A percentile compares a stretch with the other conserved stretches of the same genome.
Evolutionary conservation across 345 rosid genomes (phyloP).

Genomic region (Aquilaria sinensis): DNA sequence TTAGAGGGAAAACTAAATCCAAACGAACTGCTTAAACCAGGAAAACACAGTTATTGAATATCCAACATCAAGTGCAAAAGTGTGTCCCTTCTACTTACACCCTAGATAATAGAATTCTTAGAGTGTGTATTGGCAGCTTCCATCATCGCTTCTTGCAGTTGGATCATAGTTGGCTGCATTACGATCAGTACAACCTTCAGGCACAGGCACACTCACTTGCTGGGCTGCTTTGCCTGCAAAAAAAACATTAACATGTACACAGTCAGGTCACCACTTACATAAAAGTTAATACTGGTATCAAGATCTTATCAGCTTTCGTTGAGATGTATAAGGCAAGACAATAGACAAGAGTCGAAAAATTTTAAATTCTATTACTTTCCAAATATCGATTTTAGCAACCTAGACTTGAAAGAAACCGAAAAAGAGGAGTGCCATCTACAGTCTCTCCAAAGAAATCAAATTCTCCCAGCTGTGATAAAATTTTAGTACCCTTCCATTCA

Average conservation of each 20-base stretch:
- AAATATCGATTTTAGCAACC: no score
- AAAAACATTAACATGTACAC: background rate
- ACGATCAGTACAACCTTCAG: conserved; percentile 87
- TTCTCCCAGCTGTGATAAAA: no score
- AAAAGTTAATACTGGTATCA: no score
- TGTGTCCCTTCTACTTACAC: background rate
- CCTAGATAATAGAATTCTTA: conserved; percentile 15
- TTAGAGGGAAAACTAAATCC: background rate
- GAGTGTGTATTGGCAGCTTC: conserved; percentile 53
- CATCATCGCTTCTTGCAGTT: conserved; percentile 93
- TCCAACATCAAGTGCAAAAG: conserved; percentile 7
- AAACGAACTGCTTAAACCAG: conserved; percentile 4
- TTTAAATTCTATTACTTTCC: no score
- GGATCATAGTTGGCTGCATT: conserved; percentile 71
- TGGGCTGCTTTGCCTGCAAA: conserved; percentile 81
- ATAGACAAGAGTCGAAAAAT: no score
- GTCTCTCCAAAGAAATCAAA: no score
- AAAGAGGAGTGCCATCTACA: no score
- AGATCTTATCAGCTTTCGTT: no score
- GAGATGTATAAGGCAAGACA: no score
- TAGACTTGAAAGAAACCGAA: no score
- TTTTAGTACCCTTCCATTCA: no score
- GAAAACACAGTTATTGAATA: conserved; percentile 5
- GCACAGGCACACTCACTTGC: conserved; percentile 62
- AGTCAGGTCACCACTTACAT: no score